These are phyloP conservation scores for Rubroboletus pulcherrimus DNA, from an alignment of 768 basidiomycete species.

Conservation along the genomic window DNA sequence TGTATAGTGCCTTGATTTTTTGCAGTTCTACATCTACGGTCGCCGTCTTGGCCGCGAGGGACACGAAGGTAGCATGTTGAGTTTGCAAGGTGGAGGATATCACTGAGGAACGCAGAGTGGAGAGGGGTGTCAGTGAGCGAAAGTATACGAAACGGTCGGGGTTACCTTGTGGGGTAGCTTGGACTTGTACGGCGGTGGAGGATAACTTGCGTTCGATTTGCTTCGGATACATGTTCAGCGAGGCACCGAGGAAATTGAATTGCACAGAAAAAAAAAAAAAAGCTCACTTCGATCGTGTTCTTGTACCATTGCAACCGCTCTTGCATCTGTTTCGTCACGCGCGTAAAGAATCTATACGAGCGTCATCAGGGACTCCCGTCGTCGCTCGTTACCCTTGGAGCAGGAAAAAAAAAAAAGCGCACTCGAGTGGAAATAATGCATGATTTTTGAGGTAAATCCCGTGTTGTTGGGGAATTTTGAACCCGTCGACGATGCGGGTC, in stretches of 20 bases:
- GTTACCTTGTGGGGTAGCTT: conserved; percentile 73
- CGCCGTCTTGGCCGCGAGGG: conserved; percentile 74
- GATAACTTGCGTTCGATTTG: conserved; percentile 78
- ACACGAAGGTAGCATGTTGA: conserved; percentile 73
- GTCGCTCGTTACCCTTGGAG: background rate
- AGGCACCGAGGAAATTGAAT: no score
- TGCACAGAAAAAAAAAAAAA: background rate
- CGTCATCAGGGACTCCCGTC: background rate
- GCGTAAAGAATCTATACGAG: conserved; percentile 58
- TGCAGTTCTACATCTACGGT: conserved; percentile 69
- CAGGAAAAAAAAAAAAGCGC: conserved; percentile 22
- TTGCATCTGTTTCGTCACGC: conserved; percentile 68
- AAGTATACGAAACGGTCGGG: background rate
- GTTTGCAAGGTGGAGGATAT: conserved; percentile 76
- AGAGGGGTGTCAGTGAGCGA: background rate
- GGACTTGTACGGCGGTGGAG: conserved; percentile 58
- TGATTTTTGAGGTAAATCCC: conserved; percentile 71
- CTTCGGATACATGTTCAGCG: conserved; percentile 7
- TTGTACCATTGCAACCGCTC: conserved; percentile 77
- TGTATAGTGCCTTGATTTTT: conserved; percentile 71
- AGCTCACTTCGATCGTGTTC: conserved; percentile 67
- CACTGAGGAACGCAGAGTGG: conserved; percentile 36
- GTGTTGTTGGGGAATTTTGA: conserved; percentile 69
- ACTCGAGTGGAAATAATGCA: conserved; percentile 82
- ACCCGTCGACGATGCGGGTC: conserved; percentile 74